Percentiles rank a stretch among this genome's conserved stretches.
These are phyloP conservation scores for Lasiodiplodia sp. DNA, from an alignment of 2,329 filamentous ascomycete species.

Conservation along the genomic window DNA sequence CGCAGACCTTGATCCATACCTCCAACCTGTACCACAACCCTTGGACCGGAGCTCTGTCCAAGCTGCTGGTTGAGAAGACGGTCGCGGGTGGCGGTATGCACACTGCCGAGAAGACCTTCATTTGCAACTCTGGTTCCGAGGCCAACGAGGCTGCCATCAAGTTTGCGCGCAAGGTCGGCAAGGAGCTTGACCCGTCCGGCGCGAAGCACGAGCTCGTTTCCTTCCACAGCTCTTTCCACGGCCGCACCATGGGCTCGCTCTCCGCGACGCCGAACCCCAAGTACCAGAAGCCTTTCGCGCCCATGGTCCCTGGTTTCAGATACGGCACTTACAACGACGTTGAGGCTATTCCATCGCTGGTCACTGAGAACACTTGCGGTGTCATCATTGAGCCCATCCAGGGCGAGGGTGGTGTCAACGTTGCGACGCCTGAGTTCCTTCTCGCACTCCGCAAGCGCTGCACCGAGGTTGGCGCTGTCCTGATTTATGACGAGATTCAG, in stretches of 20 bases:
- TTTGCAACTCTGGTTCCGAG: conserved; percentile 96
- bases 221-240: conserved; percentile 93
- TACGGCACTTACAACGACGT: conserved; percentile 89
- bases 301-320: conserved; percentile 93
- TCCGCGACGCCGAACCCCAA: conserved; percentile 98
- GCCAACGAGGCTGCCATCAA: conserved; percentile 98
- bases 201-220: conserved; percentile 85
- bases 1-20: conserved; percentile 80
- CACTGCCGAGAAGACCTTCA: conserved; percentile 79
- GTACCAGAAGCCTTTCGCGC: conserved; percentile 93
- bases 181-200: conserved; percentile 73
- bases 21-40: conserved; percentile 98
- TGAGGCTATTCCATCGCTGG: conserved; percentile 71
- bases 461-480: conserved; percentile 82
- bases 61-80: conserved; percentile 84
- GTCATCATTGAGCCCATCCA: conserved; percentile 98
- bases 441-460: conserved; percentile 83
- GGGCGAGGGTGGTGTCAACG: conserved; percentile 91
- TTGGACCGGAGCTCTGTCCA: conserved; percentile 89
- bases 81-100: conserved; percentile 81
- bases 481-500: conserved; percentile 98
- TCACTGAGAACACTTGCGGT: conserved; percentile 87
- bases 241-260: conserved; percentile 91
- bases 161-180: conserved; percentile 91
- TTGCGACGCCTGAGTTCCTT: conserved; percentile 83